A percentile compares a stretch with the other conserved stretches of the same genome.
Evolutionary conservation across 2,329 filamentous ascomycete genomes (phyloP).

Genomic region (Epichloe hybrida): DNA sequence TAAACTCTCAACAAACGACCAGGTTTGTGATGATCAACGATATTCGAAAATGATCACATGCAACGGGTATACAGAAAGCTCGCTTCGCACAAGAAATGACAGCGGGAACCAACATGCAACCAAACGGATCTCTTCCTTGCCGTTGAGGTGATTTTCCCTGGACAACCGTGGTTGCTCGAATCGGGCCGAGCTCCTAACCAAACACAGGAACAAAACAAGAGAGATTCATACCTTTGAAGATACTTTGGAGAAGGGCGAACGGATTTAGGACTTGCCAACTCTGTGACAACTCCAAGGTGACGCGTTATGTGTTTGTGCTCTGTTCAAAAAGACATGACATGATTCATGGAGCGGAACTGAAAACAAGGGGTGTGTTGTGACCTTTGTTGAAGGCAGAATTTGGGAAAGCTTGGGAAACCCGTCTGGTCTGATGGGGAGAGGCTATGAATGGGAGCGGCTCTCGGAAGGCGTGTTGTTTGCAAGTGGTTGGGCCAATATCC

Average conservation of each 20-base stretch:
- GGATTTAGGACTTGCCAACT: background rate
- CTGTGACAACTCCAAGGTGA: background rate
- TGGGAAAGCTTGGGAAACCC: background rate
- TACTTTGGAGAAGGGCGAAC: background rate
- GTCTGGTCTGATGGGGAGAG: background rate
- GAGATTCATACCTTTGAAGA: constrained; percentile 1
- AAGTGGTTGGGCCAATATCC: background rate
- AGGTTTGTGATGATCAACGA: background rate
- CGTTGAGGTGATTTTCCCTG: background rate
- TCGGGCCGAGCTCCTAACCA: background rate
- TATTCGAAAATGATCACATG: background rate
- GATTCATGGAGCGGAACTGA: background rate
- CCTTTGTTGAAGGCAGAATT: background rate
- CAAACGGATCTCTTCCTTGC: background rate
- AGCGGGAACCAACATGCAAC: background rate
- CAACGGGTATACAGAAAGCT: background rate
- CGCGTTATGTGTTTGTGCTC: background rate
- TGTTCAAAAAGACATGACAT: background rate
- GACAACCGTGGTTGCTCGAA: background rate
- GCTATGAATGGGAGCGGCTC: background rate
- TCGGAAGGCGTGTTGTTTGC: background rate
- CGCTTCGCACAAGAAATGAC: background rate
- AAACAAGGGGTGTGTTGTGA: background rate
- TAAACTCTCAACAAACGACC: background rate
- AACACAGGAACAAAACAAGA: background rate